Percentiles rank a stretch among this genome's conserved stretches.
These are phyloP conservation scores for Sugiyamaella neomexicana DNA, from an alignment of 1,139 yeast species.

Conservation along the genomic window DNA sequence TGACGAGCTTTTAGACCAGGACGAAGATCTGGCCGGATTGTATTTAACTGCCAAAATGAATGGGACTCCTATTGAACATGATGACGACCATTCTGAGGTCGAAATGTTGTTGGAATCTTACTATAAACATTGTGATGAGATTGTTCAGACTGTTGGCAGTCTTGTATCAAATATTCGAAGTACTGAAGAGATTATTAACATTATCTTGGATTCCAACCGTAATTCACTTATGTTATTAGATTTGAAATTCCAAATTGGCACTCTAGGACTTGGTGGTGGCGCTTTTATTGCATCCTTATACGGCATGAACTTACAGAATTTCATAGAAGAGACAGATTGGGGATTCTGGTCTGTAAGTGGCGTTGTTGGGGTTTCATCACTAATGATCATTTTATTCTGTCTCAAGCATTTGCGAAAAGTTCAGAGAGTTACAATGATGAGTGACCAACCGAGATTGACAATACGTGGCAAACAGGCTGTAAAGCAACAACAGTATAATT, in stretches of 20 bases:
- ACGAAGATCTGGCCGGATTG: constrained; percentile 87
- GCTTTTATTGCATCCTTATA: constrained; percentile 80
- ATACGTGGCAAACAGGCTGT: constrained; percentile 11
- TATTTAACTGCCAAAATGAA: constrained; percentile 58
- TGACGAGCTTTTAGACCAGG: constrained; percentile 86
- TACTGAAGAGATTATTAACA: constrained; percentile 95
- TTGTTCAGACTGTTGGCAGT: constrained; percentile 90
- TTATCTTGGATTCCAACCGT: constrained; percentile 91
- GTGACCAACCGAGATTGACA: constrained; percentile 27
- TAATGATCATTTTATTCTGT: constrained; percentile 42
- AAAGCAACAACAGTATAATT: constrained; percentile 3
- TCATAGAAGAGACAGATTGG: constrained; percentile 72
- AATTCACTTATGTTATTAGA: constrained; percentile 92
- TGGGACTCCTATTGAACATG: constrained; percentile 37
- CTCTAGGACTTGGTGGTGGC: constrained; percentile 85
- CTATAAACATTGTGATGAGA: constrained; percentile 93
- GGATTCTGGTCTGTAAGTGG: constrained; percentile 69
- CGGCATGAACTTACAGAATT: constrained; percentile 94
- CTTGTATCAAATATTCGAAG: constrained; percentile 81
- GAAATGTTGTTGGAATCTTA: constrained; percentile 93
- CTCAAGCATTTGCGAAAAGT: constrained; percentile 54
- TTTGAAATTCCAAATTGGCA: constrained; percentile 81
- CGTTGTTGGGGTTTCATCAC: constrained; percentile 44
- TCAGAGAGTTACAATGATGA: constrained; percentile 68
- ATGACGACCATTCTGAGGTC: constrained; percentile 66